These are phyloP conservation scores for Penicillium sp. DNA, from an alignment of 2,329 filamentous ascomycete genomes.

Conservation along the genomic window DNA sequence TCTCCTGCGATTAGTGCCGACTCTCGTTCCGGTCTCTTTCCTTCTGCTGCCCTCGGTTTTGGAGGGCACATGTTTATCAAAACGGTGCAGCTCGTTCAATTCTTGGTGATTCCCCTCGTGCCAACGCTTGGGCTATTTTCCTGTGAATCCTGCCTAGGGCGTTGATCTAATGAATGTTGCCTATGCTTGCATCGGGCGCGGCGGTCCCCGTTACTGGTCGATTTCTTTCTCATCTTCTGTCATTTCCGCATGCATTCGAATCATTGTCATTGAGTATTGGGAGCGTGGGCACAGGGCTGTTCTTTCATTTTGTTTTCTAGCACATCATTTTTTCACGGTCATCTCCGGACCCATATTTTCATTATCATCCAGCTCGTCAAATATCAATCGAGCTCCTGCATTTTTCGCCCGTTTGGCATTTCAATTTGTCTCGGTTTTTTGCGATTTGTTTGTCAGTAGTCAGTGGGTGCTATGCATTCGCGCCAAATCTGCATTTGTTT, in stretches of 20 bases:
- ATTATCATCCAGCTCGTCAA: constrained; percentile 20
- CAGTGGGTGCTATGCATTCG: neutral
- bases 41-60: constrained; percentile 1
- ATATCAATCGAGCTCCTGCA: constrained; percentile 17
- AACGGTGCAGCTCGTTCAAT: constrained; percentile 19
- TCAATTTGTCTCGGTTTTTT: neutral
- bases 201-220: constrained; percentile 9
- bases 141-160: constrained; percentile 2
- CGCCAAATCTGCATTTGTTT: neutral
- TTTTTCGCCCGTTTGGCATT: constrained; percentile 7
- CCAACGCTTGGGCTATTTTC: constrained; percentile 2
- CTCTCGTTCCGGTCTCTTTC: constrained; percentile 11
- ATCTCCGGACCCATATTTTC: constrained; percentile 22
- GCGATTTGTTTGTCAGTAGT: constrained; percentile 15
- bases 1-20: neutral
- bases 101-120: constrained; percentile 5
- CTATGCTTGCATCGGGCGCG: constrained; percentile 11
- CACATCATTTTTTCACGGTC: constrained; percentile 28
- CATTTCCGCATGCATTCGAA: constrained; percentile 28
- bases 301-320: constrained; percentile 30
- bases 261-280: constrained; percentile 31
- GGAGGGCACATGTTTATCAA: constrained; percentile 5
- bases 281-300: constrained; percentile 27
- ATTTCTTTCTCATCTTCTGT: constrained; percentile 20
- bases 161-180: constrained; percentile 25